Conservation (phyloP, 2,329 filamentous ascomycete species). For the Falciphora oryzae region DNA sequence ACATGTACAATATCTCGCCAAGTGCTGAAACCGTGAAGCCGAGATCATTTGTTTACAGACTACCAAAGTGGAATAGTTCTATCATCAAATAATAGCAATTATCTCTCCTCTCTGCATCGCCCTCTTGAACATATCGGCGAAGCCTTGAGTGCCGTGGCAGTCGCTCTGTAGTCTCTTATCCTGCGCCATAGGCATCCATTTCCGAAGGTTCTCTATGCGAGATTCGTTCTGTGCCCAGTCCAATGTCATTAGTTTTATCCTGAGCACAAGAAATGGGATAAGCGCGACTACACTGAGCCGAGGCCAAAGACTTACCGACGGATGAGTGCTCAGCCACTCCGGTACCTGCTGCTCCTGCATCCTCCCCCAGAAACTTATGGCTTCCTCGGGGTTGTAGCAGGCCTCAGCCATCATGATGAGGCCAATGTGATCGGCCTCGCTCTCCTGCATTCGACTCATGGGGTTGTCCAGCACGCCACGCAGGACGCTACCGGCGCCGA, state of each 20-base stretch:
- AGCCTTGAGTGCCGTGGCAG: conserved; percentile 45
- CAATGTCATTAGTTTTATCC: conserved; percentile 3
- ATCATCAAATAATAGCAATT: neutral
- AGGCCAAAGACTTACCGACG: conserved; percentile 46
- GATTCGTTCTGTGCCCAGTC: conserved; percentile 43
- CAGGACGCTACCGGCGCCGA: conserved; percentile 46
- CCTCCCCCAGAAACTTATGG: conserved; percentile 59
- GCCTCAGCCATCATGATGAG: conserved; percentile 78
- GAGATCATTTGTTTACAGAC: too few relatives aligned
- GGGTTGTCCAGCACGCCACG: conserved; percentile 62
- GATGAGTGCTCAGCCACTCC: conserved; percentile 72
- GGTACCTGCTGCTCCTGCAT: conserved; percentile 53
- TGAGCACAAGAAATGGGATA: neutral
- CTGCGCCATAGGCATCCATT: conserved; percentile 55
- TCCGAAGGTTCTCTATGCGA: conserved; percentile 57
- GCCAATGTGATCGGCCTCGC: conserved; percentile 75
- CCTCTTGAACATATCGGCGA: conserved; percentile 46
- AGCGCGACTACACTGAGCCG: neutral
- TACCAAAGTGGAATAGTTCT: neutral
- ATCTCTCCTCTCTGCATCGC: conserved; percentile 30
- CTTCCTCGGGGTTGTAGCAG: conserved; percentile 66
- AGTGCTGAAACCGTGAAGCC: too few relatives aligned
- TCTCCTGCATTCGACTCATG: conserved; percentile 66
- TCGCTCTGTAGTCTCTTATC: conserved; percentile 48
- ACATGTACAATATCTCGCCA: neutral